Percentiles rank a stretch among this genome's conserved stretches.
Conservation (phyloP, 805 yeast genomes). For the Scheffersomyces amazonensis region DNA sequence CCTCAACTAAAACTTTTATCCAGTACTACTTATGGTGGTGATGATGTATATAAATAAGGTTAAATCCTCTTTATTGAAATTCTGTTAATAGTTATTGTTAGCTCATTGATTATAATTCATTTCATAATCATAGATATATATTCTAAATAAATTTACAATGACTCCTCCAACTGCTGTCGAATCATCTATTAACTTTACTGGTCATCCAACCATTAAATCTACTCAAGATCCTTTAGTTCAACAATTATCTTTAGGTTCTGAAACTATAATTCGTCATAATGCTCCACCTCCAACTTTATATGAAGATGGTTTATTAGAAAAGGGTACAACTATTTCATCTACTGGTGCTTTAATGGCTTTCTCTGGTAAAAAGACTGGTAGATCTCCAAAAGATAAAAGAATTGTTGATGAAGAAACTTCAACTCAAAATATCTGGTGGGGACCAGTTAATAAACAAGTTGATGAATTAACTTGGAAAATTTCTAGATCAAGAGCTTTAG, state of each 20-base stretch:
- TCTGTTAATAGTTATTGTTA: too few species aligned
- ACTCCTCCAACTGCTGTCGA: slow-evolving; percentile 45
- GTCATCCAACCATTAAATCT: slow-evolving; percentile 38
- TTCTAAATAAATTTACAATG: slow-evolving; percentile 19
- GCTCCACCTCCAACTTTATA: slow-evolving; percentile 90
- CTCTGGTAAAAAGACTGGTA: slow-evolving; percentile 94
- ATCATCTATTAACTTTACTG: slow-evolving; percentile 40
- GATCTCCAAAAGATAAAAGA: slow-evolving; percentile 98
- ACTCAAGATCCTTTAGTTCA: slow-evolving; percentile 40
- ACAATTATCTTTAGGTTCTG: slow-evolving; percentile 50
- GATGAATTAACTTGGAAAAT: slow-evolving; percentile 93
- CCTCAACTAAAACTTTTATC: too few species aligned
- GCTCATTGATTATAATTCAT: too few species aligned
- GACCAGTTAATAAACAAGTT: slow-evolving; percentile 95
- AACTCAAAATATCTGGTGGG: slow-evolving; percentile 93
- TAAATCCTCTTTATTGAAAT: too few species aligned
- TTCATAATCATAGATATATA: not conserved
- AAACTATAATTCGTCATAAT: slow-evolving; percentile 76
- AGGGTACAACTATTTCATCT: slow-evolving; percentile 86
- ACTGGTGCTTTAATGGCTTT: slow-evolving; percentile 95
- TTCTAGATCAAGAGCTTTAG: slow-evolving; percentile 94
- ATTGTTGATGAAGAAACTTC: slow-evolving; percentile 93
- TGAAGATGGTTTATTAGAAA: slow-evolving; percentile 90
- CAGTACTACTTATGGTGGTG: too few species aligned
- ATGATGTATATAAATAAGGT: too few species aligned